phyloP scores from a whole-genome alignment of 139 green algal species.

The Chlorella sp. region DNA sequence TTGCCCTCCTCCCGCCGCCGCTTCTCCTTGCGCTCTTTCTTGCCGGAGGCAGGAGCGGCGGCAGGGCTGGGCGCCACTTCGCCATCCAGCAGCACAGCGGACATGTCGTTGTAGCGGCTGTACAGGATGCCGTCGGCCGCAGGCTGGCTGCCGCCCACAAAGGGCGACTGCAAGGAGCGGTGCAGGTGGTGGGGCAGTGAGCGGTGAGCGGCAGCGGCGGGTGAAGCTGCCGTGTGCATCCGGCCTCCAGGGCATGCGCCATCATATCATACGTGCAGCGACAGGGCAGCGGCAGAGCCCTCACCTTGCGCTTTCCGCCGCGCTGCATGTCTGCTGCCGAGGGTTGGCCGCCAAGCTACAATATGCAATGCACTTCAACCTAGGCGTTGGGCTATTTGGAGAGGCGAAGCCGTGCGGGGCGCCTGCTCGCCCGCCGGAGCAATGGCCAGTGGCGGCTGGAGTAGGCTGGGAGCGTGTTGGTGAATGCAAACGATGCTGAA shows the following conservation, averaged over 20 bases:
- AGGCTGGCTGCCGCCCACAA: slow-evolving; percentile 35
- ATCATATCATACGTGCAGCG: no score
- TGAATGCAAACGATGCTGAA: no score
- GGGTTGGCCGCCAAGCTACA: no score
- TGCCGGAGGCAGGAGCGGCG: neutral
- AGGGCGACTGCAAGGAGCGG: slow-evolving; percentile 32
- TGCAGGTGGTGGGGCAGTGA: neutral
- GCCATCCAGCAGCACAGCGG: slow-evolving; percentile 22
- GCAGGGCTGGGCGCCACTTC: neutral
- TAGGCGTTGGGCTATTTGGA: no score
- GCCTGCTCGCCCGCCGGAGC: no score
- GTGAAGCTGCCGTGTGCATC: no score
- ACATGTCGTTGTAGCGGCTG: slow-evolving; percentile 27
- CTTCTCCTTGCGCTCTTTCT: neutral
- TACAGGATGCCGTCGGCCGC: slow-evolving; percentile 45
- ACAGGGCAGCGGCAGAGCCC: neutral
- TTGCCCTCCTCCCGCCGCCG: neutral
- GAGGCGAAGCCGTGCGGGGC: no score
- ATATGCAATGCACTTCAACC: no score
- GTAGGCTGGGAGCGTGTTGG: no score
- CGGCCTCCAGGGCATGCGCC: neutral
- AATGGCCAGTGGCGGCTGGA: no score
- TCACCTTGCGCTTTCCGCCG: slow-evolving; percentile 34
- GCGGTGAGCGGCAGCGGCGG: neutral
- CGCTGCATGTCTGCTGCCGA: slow-evolving; percentile 4